Base-by-base conservation (phyloP, 2,329 filamentous ascomycete species). In the Cytospora mali region DNA sequence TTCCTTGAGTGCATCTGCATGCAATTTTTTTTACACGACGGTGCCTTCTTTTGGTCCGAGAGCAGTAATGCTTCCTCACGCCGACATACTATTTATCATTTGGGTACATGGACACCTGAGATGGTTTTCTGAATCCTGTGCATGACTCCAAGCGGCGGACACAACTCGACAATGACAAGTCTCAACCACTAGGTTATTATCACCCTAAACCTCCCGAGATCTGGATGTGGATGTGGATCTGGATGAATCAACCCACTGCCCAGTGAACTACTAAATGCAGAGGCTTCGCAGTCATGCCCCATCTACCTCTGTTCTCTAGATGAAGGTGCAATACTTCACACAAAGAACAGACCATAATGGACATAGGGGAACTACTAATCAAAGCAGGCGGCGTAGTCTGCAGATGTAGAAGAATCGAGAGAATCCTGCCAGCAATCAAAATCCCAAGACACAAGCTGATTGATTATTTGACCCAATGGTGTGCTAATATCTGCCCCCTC, bases 371-470 rank as follows among this genome's bases (percentile, higher is more conserved):
- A 60, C 52, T 18, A 60, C 50, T 60, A 60, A 54, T 54, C 21
- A 33, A 29, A 23, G 25, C 23, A 60, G 49, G 49, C 27, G 39
- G 39, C 50, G 23, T 60, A 54, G 49, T 53, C 50, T 27, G 35
- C 42, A 60, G 57, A 48, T 48, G 46, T 35, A 29, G 25, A 48
- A 33, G 50, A 54, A 48, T 54, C 9, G 46, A 59, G 53, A 60
- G 35, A 46, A 27, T 16, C 46, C 48, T 23, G 35, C 25, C 35
- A 60, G 18, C 28, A 16, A 21, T 31, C 18, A 3, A 53, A 4
- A 7, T 6, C 16, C 27, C 14, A 9, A 23, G 11, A 13, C 27
- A 18, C 7, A 23, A n/a, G 28, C 28, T 21, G 50, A 23, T 46
- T 33, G 11, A 31, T 31, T 21, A n/a, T 21, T 7, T 31, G 18